A percentile compares a stretch with the other conserved stretches of the same genome.
Conservation (phyloP, 306 rosid genomes). For the Cucumis cinereus region DNA sequence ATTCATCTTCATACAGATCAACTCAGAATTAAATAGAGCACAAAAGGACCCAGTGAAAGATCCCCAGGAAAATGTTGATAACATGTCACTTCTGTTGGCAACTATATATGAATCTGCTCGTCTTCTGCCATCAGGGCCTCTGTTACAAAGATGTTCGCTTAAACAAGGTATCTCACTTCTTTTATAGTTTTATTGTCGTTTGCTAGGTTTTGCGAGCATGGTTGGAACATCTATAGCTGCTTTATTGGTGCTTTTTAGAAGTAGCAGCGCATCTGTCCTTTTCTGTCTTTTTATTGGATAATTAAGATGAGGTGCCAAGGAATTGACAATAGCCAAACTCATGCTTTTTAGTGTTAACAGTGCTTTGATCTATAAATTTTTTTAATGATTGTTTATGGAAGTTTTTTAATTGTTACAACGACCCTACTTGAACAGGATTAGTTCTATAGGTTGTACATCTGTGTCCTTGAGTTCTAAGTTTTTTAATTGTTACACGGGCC, state of each 20-base stretch:
- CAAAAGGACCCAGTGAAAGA: constrained; percentile 25
- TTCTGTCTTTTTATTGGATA: background rate
- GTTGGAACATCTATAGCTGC: background rate
- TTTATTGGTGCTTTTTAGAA: background rate
- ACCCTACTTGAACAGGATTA: no score
- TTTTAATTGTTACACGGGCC: background rate
- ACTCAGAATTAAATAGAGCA: constrained; percentile 36
- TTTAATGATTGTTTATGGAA: background rate
- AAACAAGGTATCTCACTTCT: constrained; percentile 36
- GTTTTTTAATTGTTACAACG: background rate
- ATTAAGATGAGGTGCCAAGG: background rate
- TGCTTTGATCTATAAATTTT: background rate
- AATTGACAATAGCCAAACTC: background rate
- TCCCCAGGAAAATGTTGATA: constrained; percentile 34
- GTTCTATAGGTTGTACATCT: no score
- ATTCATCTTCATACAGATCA: constrained; percentile 38
- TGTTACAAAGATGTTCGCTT: constrained; percentile 75
- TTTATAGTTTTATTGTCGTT: background rate
- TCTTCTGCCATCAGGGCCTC: constrained; percentile 48
- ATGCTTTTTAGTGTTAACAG: background rate
- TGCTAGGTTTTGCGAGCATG: background rate
- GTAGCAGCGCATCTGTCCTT: background rate
- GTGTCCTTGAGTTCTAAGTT: no score
- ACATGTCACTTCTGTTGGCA: constrained; percentile 62
- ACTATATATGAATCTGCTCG: constrained; percentile 71